Evolutionary conservation across 176 grass and related monocot species (phyloP).

Genomic region (Eragrostis curvula): DNA sequence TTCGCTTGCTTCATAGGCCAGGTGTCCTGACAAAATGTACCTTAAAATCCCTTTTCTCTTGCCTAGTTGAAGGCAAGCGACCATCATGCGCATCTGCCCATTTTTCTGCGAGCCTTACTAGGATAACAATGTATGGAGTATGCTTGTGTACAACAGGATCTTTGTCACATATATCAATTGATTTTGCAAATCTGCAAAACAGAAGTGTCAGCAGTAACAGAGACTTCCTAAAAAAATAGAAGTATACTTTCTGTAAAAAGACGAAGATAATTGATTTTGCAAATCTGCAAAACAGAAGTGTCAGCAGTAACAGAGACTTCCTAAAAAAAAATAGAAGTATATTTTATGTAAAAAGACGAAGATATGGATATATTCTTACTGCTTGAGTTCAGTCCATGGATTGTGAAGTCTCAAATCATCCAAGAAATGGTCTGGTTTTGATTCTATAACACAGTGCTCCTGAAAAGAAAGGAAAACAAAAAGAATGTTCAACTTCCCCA

Average conservation of each 20-base stretch:
- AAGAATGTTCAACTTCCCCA: slow-evolving; percentile 30
- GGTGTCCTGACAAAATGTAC: slow-evolving; percentile 45
- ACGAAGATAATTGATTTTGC: slow-evolving; percentile 71
- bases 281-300: slow-evolving; percentile 61
- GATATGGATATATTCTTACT: slow-evolving; percentile 53
- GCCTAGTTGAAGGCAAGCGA: slow-evolving; percentile 76
- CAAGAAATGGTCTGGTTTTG: slow-evolving; percentile 97
- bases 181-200: slow-evolving; percentile 74
- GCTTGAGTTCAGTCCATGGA: slow-evolving; percentile 90
- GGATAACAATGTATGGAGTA: slow-evolving; percentile 91
- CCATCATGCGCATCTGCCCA: slow-evolving; percentile 83
- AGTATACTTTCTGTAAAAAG: background rate
- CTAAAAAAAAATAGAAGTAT: background rate
- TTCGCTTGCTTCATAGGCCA: background rate
- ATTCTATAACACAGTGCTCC: slow-evolving; percentile 85
- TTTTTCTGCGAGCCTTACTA: slow-evolving; percentile 79
- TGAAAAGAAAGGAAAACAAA: slow-evolving; percentile 28
- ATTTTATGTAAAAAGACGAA: background rate
- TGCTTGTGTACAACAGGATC: slow-evolving; percentile 95
- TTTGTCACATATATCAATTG: slow-evolving; percentile 76
- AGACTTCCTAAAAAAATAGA: background rate
- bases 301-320: slow-evolving; percentile 23
- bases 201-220: slow-evolving; percentile 32
- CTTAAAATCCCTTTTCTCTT: slow-evolving; percentile 99
- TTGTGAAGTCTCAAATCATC: slow-evolving; percentile 95